Base-by-base conservation (phyloP, 495 filamentous ascomycete genomes). In the Annulohypoxylon maeteangense region DNA sequence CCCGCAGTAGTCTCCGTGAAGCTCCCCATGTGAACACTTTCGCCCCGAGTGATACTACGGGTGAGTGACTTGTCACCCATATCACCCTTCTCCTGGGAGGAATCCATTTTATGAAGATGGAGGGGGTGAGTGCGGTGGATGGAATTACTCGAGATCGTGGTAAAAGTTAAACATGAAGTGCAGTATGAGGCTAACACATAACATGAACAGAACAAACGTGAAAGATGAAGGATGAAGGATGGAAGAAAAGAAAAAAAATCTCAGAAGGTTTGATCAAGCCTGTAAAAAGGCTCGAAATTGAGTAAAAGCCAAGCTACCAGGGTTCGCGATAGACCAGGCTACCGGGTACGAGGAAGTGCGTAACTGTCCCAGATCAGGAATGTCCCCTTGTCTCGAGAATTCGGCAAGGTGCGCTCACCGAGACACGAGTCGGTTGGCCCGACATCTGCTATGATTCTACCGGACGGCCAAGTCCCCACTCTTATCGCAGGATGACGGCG, bases 1-100 rank as follows among this genome's bases (percentile, higher is more conserved):
- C 64, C 66, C 23, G 36, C 47, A n/a, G 31, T 62, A 44, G 36
- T 50, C 22, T 51, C 23, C 47, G 25, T 29, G 23, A 51, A 27
- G 47, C 23, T 51, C 11, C 47, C 47, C 23, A 29, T 25, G 5
- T 29, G 47, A 14, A 51, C 23, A 51, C 47, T 51, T 14, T 51
- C 47, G 0, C 47, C 23, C 12, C 23, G 47, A 29, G 22, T 51
- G 23, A 27, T 23, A 51, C 14, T 51, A 1, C 23, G 23, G 23
- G 23, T 29, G 47, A 51, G 47, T 29, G 47, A 51, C 23, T 27
- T 29, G 23, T 51, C 47, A 51, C 47, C 23, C 22, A 27, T n/a
- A 29, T 27, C 47, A 27, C 47, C 23, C 47, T 51, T 51, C 23
- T 51, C 47, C 47, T 51, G 22, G n/a, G 47, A 51, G n/a, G 47